Percentiles rank a stretch among this genome's conserved stretches.
These are phyloP conservation scores for Penicillium pulvis DNA, from an alignment of 495 filamentous ascomycete genomes.

Conservation along the genomic window DNA sequence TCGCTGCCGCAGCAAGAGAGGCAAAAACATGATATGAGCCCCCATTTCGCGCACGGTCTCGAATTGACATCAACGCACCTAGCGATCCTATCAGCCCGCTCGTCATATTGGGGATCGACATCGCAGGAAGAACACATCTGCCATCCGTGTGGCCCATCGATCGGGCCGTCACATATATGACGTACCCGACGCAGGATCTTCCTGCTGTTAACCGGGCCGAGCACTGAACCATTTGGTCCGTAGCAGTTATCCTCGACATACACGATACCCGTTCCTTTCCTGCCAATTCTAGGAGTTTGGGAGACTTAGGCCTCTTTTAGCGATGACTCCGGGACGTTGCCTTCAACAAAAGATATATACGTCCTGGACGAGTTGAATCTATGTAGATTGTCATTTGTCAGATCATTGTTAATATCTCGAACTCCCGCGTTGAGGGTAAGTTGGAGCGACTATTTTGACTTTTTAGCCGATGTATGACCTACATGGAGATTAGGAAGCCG, in stretches of 20 bases:
- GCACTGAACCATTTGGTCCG: constrained; percentile 44
- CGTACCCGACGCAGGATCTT: constrained; percentile 36
- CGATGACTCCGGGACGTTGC: constrained; percentile 37
- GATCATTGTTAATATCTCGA: constrained; percentile 55
- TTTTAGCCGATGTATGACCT: constrained; percentile 2
- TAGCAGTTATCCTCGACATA: constrained; percentile 69
- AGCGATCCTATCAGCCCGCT: constrained; percentile 60
- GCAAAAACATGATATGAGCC: constrained; percentile 31
- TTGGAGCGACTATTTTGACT: constrained; percentile 2
- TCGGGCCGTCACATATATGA: constrained; percentile 25
- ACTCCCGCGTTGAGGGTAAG: constrained; percentile 14
- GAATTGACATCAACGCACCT: constrained; percentile 50
- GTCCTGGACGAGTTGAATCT: constrained; percentile 49
- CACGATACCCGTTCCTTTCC: constrained; percentile 54
- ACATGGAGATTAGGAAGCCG: constrained; percentile 50
- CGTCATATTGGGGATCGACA: constrained; percentile 72
- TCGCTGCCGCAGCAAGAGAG: constrained; percentile 31
- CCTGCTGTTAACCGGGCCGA: constrained; percentile 49
- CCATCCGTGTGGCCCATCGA: constrained; percentile 64
- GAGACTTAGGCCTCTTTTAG: constrained; percentile 48
- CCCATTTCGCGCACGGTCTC: constrained; percentile 29
- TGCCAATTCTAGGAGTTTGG: constrained; percentile 50
- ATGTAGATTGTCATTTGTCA: constrained; percentile 45
- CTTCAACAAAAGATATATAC: constrained; percentile 62
- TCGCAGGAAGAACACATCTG: constrained; percentile 62